A percentile compares a stretch with the other conserved stretches of the same genome.
Evolutionary conservation across 2,329 filamentous ascomycete species (phyloP).

Genomic region (Exophiala sideris): DNA sequence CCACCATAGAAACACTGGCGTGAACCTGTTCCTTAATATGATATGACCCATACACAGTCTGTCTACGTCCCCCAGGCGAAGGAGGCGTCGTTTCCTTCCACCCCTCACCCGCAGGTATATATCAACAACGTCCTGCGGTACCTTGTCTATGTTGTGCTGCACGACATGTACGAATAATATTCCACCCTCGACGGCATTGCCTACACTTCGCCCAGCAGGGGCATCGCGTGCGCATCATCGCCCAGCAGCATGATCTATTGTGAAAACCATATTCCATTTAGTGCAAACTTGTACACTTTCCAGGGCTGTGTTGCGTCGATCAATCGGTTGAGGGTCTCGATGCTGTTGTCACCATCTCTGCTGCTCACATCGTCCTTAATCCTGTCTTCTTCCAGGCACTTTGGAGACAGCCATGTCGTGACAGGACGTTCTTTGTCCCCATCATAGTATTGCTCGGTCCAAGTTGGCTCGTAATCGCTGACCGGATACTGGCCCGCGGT

Average conservation of each 20-base stretch:
- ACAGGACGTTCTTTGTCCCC: constrained; percentile 15
- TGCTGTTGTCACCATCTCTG: constrained; percentile 39
- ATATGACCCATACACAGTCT: constrained; percentile 18
- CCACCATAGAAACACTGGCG: constrained; percentile 17
- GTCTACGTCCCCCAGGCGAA: constrained; percentile 21
- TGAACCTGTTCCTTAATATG: constrained; percentile 14
- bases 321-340: constrained; percentile 36
- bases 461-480: constrained; percentile 9
- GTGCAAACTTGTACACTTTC: constrained; percentile 44
- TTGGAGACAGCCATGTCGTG: constrained; percentile 19
- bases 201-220: constrained; percentile 18
- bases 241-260: constrained; percentile 45
- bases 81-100: constrained; percentile 6
- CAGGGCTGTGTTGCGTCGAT: constrained; percentile 42
- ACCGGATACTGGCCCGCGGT: constrained; percentile 15
- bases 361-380: constrained; percentile 41
- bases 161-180: constrained; percentile 14
- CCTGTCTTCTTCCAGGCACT: constrained; percentile 41
- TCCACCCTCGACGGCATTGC: constrained; percentile 16
- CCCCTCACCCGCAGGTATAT: constrained; percentile 11
- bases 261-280: constrained; percentile 44
- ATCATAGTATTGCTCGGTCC: constrained; percentile 18
- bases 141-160: background rate
- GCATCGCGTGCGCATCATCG: constrained; percentile 44
- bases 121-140: constrained; percentile 3